phyloP scores from a whole-genome alignment of 1,284 basidiomycete genomes.

The Boletellus dicymbophilus region DNA sequence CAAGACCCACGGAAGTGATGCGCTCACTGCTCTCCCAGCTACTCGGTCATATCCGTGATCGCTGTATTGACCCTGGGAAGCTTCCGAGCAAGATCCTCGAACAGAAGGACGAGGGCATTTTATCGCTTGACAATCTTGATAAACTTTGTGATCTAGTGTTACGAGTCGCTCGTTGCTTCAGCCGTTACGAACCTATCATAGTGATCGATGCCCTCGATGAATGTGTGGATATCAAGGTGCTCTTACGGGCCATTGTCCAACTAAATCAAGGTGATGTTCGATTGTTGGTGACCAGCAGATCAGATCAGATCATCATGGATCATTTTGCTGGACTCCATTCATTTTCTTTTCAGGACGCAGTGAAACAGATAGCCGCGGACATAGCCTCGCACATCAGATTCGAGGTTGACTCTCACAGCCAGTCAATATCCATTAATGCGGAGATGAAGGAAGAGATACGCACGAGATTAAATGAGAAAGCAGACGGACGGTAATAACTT shows the following conservation, averaged over 20 bases:
- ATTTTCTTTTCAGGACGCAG: not conserved
- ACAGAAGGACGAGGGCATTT: not conserved
- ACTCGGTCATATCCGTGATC: not conserved
- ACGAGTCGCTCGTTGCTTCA: no score
- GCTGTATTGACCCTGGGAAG: not conserved
- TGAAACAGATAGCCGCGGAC: not conserved
- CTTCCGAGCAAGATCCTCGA: not conserved
- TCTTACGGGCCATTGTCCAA: not conserved
- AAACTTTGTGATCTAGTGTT: not conserved
- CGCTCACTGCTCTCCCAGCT: slow-evolving; percentile 18
- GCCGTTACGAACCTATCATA: slow-evolving; percentile 7
- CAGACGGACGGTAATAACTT: not conserved
- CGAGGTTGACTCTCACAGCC: not conserved
- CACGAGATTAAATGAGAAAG: not conserved
- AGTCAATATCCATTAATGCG: not conserved
- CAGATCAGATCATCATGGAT: not conserved
- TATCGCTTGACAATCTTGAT: not conserved
- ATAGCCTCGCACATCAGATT: not conserved
- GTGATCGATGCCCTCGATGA: slow-evolving; percentile 15
- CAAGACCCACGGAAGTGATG: slow-evolving; percentile 6
- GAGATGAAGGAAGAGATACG: not conserved
- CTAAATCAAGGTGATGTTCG: not conserved
- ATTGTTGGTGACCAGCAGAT: slow-evolving; percentile 8
- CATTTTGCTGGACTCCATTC: not conserved
- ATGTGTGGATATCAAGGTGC: slow-evolving; percentile 1